phyloP scores from a whole-genome alignment of 164 flowering plant genomes.

The Litsea cubeba region DNA sequence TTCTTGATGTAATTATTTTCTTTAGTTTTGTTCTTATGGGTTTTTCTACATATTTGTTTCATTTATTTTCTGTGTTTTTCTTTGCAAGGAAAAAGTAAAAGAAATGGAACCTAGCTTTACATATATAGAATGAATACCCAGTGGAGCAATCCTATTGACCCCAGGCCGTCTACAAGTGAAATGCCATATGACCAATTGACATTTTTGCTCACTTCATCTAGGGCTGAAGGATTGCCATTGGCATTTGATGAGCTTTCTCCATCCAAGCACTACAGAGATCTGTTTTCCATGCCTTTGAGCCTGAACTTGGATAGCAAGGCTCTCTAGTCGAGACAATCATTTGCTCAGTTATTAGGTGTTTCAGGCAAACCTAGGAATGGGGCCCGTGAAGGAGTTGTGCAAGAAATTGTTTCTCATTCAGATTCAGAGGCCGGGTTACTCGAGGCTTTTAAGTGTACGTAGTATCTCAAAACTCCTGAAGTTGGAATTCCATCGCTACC shows the following conservation, averaged over 20 bases:
- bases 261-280: conserved; percentile 45
- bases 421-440: conserved; percentile 68
- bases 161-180: conserved; percentile 37
- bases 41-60: too few species aligned
- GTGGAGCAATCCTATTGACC: conserved; percentile 45
- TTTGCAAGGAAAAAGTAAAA: too few species aligned
- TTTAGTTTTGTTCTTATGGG: too few species aligned
- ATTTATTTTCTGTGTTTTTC: too few species aligned
- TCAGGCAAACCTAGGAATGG: conserved; percentile 34
- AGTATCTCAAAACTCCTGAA: conserved; percentile 65
- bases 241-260: conserved; percentile 62
- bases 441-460: conserved; percentile 57
- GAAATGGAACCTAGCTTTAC: too few species aligned
- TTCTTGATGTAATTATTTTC: too few species aligned
- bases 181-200: conserved; percentile 31
- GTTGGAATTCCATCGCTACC: conserved; percentile 31
- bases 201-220: conserved; percentile 30
- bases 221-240: conserved; percentile 37
- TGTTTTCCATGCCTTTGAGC: conserved; percentile 34
- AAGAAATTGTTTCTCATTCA: conserved; percentile 25
- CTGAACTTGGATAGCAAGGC: conserved; percentile 44
- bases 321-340: conserved; percentile 85
- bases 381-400: conserved; percentile 18
- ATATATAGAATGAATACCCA: conserved; percentile 18
- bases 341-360: conserved; percentile 77